phyloP scores from a whole-genome alignment of 2,329 filamentous ascomycete species.

The Chalara sp. region DNA sequence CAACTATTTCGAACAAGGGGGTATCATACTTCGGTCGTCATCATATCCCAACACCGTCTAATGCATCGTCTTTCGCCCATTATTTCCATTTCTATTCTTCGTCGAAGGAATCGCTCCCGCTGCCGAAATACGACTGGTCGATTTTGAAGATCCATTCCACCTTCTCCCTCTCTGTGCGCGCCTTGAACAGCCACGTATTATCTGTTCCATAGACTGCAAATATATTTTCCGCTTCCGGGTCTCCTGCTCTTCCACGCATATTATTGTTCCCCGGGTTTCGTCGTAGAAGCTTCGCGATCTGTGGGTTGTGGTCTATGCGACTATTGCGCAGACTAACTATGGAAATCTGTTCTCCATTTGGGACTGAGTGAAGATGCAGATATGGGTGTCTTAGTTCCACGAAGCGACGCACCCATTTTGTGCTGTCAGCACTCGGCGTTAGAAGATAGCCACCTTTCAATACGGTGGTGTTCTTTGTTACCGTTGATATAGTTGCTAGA shows the following conservation, averaged over 20 bases:
- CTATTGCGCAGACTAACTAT: constrained; percentile 85
- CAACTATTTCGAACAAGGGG: not conserved
- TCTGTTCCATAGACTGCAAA: constrained; percentile 93
- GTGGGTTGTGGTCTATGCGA: constrained; percentile 85
- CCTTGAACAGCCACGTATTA: constrained; percentile 93
- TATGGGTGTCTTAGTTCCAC: constrained; percentile 90
- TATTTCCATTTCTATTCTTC: not conserved
- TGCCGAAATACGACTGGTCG: constrained; percentile 54
- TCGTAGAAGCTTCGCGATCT: constrained; percentile 69
- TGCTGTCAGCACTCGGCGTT: constrained; percentile 73
- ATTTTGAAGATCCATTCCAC: constrained; percentile 96
- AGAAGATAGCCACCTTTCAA: constrained; percentile 86
- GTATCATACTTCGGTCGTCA: not conserved
- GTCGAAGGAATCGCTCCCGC: constrained; percentile 8
- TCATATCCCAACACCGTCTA: not conserved
- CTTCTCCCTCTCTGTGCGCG: constrained; percentile 83
- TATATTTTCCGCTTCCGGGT: constrained; percentile 39
- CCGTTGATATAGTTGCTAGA: constrained; percentile 67
- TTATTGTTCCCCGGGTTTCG: constrained; percentile 17
- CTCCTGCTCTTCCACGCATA: constrained; percentile 17
- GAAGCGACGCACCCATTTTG: constrained; percentile 85
- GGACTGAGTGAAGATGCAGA: constrained; percentile 78
- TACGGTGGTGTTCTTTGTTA: constrained; percentile 73
- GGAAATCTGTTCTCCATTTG: constrained; percentile 83
- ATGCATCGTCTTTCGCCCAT: not conserved